These are phyloP conservation scores for Ascochyta pisi DNA, from an alignment of 2,329 filamentous ascomycete genomes.

Conservation along the genomic window DNA sequence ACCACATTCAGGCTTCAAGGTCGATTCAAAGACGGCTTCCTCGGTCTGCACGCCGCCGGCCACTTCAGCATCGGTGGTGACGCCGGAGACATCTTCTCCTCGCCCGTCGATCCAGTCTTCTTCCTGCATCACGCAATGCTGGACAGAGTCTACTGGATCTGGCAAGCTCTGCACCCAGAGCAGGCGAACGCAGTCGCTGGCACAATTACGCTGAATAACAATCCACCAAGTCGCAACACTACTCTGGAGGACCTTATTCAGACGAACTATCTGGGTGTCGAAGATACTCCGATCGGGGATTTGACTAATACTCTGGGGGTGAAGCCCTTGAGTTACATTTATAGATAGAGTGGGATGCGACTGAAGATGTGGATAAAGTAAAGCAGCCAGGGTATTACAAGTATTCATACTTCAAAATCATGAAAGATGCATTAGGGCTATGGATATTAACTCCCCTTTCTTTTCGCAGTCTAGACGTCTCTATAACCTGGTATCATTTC, in stretches of 20 bases:
- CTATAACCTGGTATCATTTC: too few species aligned
- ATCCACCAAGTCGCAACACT: constrained; percentile 53
- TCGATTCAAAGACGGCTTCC: constrained; percentile 24
- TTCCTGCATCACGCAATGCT: constrained; percentile 55
- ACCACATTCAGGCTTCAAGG: constrained; percentile 13
- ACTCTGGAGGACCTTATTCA: constrained; percentile 54
- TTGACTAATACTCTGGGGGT: constrained; percentile 51
- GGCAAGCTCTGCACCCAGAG: constrained; percentile 47
- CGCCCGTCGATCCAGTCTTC: constrained; percentile 55
- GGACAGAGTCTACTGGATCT: constrained; percentile 57
- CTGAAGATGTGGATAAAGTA: neutral
- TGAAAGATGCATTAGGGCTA: neutral
- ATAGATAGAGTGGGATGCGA: constrained; percentile 29
- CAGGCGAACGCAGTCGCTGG: constrained; percentile 24
- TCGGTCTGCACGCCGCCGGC: constrained; percentile 52
- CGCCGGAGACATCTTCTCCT: constrained; percentile 53
- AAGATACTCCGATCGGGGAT: constrained; percentile 42
- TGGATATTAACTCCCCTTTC: constrained; percentile 15
- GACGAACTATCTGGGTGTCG: constrained; percentile 45
- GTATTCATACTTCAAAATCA: neutral
- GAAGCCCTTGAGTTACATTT: constrained; percentile 55
- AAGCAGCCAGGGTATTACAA: too few species aligned
- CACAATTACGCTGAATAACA: constrained; percentile 54
- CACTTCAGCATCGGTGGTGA: constrained; percentile 37
- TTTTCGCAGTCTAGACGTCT: neutral